Percentiles rank a stretch among this genome's conserved stretches.
Evolutionary conservation across 208 protist species (phyloP).

Genomic region (Phytomonas sp.): DNA sequence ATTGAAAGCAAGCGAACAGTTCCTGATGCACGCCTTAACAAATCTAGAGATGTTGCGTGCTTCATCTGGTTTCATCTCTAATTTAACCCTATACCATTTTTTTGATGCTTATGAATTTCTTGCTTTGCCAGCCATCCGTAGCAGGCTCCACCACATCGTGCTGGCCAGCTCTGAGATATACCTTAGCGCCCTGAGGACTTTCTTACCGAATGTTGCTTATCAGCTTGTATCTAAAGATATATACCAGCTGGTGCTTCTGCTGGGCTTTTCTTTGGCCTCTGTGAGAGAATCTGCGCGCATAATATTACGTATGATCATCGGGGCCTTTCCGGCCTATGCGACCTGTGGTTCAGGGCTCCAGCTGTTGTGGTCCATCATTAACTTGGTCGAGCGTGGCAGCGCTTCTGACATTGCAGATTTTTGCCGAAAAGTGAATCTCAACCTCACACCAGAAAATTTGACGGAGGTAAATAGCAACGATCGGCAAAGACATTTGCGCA

Average conservation of each 20-base stretch:
- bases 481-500: conserved; percentile 34
- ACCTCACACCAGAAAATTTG: conserved; percentile 34
- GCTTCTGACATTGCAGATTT: conserved; percentile 42
- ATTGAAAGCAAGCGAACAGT: conserved; percentile 52
- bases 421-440: conserved; percentile 44
- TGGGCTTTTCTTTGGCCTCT: conserved; percentile 58
- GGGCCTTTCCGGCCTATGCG: conserved; percentile 44
- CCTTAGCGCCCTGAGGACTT: conserved; percentile 25
- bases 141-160: conserved; percentile 29
- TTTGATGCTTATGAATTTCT: conserved; percentile 82
- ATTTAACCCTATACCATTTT: conserved; percentile 65
- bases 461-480: conserved; percentile 41
- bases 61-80: conserved; percentile 55
- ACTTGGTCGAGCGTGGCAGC: conserved; percentile 46
- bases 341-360: conserved; percentile 46
- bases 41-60: conserved; percentile 72
- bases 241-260: conserved; percentile 57
- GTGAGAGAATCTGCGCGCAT: conserved; percentile 47
- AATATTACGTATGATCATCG: conserved; percentile 42
- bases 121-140: conserved; percentile 43
- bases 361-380: conserved; percentile 66
- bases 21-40: conserved; percentile 49
- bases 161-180: conserved; percentile 42
- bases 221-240: conserved; percentile 44
- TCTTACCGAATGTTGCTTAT: conserved; percentile 36